Evolutionary conservation across 768 basidiomycete genomes (phyloP).

Genomic region (Leucocoprinus leucothites): DNA sequence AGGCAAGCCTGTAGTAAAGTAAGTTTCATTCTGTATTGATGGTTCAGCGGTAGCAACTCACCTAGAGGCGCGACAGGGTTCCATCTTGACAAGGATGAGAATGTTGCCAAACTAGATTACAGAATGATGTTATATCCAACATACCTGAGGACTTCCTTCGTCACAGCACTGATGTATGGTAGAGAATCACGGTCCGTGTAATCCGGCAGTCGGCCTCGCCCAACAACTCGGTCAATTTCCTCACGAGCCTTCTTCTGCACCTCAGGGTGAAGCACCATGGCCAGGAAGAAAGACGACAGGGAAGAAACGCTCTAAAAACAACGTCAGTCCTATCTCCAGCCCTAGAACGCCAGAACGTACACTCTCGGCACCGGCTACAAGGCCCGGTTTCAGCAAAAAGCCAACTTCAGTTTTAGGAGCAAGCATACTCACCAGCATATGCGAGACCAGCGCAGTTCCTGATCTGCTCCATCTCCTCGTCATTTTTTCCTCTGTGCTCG

Average conservation of each 20-base stretch:
- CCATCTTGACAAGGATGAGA: slow-evolving; percentile 19
- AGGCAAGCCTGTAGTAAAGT: slow-evolving; percentile 24
- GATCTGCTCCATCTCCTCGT: slow-evolving; percentile 26
- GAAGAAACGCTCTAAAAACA: slow-evolving; percentile 28
- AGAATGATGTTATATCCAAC: not conserved
- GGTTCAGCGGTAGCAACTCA: slow-evolving; percentile 8
- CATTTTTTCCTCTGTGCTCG: slow-evolving; percentile 18
- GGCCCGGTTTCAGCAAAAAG: not conserved
- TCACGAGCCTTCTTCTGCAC: slow-evolving; percentile 27
- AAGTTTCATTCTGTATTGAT: not conserved
- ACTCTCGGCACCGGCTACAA: slow-evolving; percentile 39
- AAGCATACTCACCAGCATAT: slow-evolving; percentile 29
- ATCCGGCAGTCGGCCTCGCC: slow-evolving; percentile 26
- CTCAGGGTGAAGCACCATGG: slow-evolving; percentile 33
- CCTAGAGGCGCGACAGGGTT: slow-evolving; percentile 29
- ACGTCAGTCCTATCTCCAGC: not conserved
- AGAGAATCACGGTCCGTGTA: slow-evolving; percentile 26
- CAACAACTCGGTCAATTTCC: slow-evolving; percentile 30
- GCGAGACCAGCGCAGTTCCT: slow-evolving; percentile 35
- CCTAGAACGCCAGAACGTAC: slow-evolving; percentile 20
- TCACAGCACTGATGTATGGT: slow-evolving; percentile 41
- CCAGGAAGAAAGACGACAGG: slow-evolving; percentile 33
- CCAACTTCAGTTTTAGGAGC: not conserved
- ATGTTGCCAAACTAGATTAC: not conserved
- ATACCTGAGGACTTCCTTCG: slow-evolving; percentile 35